These are phyloP conservation scores for Pulveroboletus sp. DNA, from an alignment of 768 basidiomycete genomes.

Conservation along the genomic window DNA sequence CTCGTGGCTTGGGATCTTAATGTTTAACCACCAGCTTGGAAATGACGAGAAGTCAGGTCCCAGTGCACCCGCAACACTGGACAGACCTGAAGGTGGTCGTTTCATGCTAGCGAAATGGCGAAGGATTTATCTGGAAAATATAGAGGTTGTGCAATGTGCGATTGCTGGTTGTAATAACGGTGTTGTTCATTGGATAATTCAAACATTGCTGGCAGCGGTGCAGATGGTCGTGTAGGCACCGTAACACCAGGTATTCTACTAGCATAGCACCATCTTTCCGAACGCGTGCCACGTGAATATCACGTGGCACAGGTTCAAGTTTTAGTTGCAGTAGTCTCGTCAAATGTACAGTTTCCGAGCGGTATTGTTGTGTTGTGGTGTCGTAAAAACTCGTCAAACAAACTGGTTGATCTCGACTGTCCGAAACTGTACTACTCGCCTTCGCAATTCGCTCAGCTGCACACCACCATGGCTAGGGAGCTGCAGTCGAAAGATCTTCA, in stretches of 20 bases:
- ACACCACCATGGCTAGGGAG: conserved; percentile 25
- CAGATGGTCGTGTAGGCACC: too few species aligned
- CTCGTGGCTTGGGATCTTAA: conserved; percentile 74
- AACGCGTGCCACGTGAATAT: conserved; percentile 19
- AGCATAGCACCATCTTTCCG: too few species aligned
- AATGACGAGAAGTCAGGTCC: conserved; percentile 66
- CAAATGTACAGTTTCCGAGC: too few species aligned
- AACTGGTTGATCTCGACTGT: too few species aligned
- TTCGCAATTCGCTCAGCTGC: not conserved
- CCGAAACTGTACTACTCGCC: too few species aligned
- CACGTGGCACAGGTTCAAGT: conserved; percentile 9
- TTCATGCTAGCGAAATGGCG: conserved; percentile 58
- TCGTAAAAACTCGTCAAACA: too few species aligned
- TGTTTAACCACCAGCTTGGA: conserved; percentile 70
- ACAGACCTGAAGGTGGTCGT: conserved; percentile 50
- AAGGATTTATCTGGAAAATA: conserved; percentile 58
- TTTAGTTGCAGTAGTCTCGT: too few species aligned
- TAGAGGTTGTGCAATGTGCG: conserved; percentile 62
- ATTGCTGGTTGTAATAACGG: conserved; percentile 63
- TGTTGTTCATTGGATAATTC: conserved; percentile 69
- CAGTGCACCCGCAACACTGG: conserved; percentile 51
- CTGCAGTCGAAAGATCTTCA: conserved; percentile 33
- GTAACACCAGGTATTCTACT: too few species aligned
- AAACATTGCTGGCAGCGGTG: too few species aligned
- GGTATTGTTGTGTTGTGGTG: too few species aligned